Base-by-base conservation (phyloP, 768 basidiomycete genomes). In the Rhizopogon roseolus region DNA sequence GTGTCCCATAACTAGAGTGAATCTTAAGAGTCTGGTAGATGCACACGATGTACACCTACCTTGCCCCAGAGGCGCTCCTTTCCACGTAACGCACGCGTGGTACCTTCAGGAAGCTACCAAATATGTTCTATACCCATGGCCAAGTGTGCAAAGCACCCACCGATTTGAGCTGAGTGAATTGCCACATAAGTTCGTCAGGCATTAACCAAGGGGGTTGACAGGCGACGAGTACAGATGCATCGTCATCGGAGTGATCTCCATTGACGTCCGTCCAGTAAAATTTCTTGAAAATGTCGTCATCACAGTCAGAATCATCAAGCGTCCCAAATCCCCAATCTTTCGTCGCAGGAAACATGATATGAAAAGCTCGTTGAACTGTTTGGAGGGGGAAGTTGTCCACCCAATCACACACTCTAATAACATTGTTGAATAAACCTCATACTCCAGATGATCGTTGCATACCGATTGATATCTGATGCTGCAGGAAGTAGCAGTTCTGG, bases 151-250 rank as follows among this genome's bases (percentile, higher is more conserved):
- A 27, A 38, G 36, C 14, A 41, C 32, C 27, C 51, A 60, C 65
- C 6, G 69, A 69, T 54, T 41, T 55, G 41, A 78, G 73, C 57
- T 72, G 67, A 2, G 76, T 66, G 60, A 85, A 83, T 59, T 80
- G 76, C 59, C 73, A 69, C 56, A 85, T 69, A 60, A 83, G 81
- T 56, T 75, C 72, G n/a, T 64, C 61, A 10, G 79, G 79, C 40
- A 85, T 73, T 22, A 82, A 70, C 78, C 80, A 84, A 6, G 82
- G 81, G 2, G 83, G 79, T 62, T 84, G 82, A 57, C 80, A 79
- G n/a, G 76, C 81, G 40, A 85, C 64, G 4, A 81, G 64, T 17
- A 84, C 68, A 41, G 75, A 72, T 32, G 64, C 66, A 28, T 56
- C 66, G 41, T 63, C 65, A 28, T 62, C 59, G 36, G 66, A 57